Evolutionary conservation across 257 asterid species (phyloP).

Genomic region (Plantago major): DNA sequence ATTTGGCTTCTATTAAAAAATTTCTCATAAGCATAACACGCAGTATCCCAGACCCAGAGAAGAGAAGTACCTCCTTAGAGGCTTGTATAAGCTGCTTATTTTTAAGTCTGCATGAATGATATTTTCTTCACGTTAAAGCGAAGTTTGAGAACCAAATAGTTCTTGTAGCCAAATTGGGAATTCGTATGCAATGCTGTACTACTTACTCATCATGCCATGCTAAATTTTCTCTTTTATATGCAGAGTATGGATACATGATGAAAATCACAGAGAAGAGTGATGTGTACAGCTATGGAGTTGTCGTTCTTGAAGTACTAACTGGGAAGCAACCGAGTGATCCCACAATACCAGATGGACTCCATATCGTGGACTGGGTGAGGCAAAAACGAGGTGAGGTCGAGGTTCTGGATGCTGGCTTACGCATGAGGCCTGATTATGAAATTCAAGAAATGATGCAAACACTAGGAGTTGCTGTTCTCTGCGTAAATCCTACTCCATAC

Average conservation of each 20-base stretch:
- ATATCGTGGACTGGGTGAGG: conserved; percentile 86
- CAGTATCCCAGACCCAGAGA: too few species aligned
- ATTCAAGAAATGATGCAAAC: conserved; percentile 79
- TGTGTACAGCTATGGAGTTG: conserved; percentile 80
- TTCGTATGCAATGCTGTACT: too few species aligned
- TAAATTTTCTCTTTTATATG: conserved; percentile 12
- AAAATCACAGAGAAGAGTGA: conserved; percentile 86
- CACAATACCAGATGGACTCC: conserved; percentile 69
- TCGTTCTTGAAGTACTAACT: conserved; percentile 68
- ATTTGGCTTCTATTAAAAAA: too few species aligned
- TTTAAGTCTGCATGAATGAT: too few species aligned
- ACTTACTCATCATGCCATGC: background rate
- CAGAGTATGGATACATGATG: conserved; percentile 83
- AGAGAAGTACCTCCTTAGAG: too few species aligned
- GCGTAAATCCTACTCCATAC: conserved; percentile 62
- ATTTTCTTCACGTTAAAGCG: too few species aligned
- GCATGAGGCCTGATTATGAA: conserved; percentile 46
- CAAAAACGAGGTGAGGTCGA: conserved; percentile 40
- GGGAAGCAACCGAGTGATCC: conserved; percentile 85
- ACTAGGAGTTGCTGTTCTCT: conserved; percentile 75
- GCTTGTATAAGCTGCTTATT: too few species aligned
- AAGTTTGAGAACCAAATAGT: too few species aligned
- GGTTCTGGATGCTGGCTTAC: conserved; percentile 44
- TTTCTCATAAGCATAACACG: too few species aligned
- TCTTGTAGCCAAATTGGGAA: too few species aligned